phyloP scores from a whole-genome alignment of 768 basidiomycete genomes.

The Boletales sp. region DNA sequence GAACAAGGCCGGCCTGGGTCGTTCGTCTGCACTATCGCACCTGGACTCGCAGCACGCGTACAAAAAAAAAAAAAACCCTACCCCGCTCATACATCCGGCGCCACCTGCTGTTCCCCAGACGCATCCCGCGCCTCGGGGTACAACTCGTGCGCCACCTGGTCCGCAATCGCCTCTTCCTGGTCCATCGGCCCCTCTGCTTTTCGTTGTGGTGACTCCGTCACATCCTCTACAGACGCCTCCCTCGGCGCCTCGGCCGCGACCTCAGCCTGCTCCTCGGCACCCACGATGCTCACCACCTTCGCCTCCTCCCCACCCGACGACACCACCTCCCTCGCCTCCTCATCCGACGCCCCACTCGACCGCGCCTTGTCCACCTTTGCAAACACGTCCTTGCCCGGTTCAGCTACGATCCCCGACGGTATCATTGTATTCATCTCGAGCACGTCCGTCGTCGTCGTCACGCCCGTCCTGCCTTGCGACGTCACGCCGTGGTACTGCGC shows the following conservation, averaged over 20 bases:
- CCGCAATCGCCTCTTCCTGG: conserved; percentile 48
- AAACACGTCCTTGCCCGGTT: conserved; percentile 77
- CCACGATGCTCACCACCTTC: conserved; percentile 37
- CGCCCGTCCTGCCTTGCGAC: conserved; percentile 34
- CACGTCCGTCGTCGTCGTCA: conserved; percentile 45
- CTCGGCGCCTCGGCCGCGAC: neutral
- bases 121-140: conserved; percentile 37
- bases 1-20: too few species aligned
- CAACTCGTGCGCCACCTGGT: conserved; percentile 52
- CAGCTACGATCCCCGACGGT: conserved; percentile 51
- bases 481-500: too few species aligned
- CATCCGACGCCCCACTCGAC: conserved; percentile 34
- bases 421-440: conserved; percentile 35
- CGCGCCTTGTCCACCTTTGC: conserved; percentile 48
- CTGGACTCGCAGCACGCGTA: too few species aligned
- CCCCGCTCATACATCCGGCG: conserved; percentile 2
- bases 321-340: conserved; percentile 5
- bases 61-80: neutral
- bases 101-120: neutral
- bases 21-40: too few species aligned
- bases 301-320: conserved; percentile 5
- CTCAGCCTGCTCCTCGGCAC: neutral
- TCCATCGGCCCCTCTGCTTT: conserved; percentile 41
- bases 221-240: neutral
- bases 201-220: neutral